These are phyloP conservation scores for Mucor velutinosus DNA, from an alignment of 371 early-diverging fungal genomes.

Conservation along the genomic window DNA sequence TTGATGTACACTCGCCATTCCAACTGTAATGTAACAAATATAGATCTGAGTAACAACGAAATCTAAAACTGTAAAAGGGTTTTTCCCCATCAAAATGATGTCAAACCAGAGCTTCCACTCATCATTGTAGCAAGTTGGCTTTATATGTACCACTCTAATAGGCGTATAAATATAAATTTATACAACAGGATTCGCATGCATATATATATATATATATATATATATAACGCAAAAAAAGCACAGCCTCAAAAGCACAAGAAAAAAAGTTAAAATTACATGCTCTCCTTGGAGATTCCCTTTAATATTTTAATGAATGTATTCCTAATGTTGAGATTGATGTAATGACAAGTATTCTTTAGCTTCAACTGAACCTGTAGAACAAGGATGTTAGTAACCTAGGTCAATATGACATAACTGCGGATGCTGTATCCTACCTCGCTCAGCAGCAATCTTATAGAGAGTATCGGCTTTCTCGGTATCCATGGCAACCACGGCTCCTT, in stretches of 20 bases:
- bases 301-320: not conserved
- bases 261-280: not conserved
- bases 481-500: slow-evolving; percentile 20
- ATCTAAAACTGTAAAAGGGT: not conserved
- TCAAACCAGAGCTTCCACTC: not conserved
- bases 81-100: slow-evolving; percentile 8
- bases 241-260: not conserved
- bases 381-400: not conserved
- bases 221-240: not conserved
- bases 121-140: not conserved
- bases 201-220: not conserved
- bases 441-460: slow-evolving; percentile 27
- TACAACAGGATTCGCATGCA: too few relatives aligned
- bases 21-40: slow-evolving; percentile 1
- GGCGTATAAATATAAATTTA: too few relatives aligned
- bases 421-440: slow-evolving; percentile 15
- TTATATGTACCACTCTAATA: too few relatives aligned
- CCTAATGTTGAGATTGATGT: not conserved
- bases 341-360: not conserved
- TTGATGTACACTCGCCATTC: slow-evolving; percentile 14
- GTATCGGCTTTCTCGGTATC: slow-evolving; percentile 22
- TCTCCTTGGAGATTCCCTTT: not conserved
- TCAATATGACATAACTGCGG: slow-evolving; percentile 1
- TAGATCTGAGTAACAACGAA: slow-evolving; percentile 11
- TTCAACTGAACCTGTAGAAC: not conserved